Conservation (phyloP, 805 yeast genomes). For the Saccharomyces kudriavzevii region DNA sequence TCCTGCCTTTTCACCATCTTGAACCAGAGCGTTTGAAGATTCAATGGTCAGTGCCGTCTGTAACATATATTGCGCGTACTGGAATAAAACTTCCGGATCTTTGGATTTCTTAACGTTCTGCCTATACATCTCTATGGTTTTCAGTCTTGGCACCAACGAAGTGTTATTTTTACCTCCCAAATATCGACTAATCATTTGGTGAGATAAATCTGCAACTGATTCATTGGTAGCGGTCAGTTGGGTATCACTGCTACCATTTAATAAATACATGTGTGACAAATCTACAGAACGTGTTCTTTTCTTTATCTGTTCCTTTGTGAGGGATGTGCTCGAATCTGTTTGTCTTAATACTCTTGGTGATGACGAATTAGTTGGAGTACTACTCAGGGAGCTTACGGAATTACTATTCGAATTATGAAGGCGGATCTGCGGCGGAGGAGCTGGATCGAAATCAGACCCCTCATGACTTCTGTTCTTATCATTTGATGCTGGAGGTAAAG, state of each 20-base stretch:
- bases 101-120: constrained; percentile 75
- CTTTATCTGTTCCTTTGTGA: constrained; percentile 6
- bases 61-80: constrained; percentile 83
- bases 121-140: constrained; percentile 80
- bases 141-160: constrained; percentile 61
- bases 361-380: constrained; percentile 5
- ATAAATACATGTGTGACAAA: constrained; percentile 35
- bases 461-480: not conserved
- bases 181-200: constrained; percentile 43
- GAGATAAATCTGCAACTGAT: constrained; percentile 43
- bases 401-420: constrained; percentile 1
- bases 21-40: constrained; percentile 8
- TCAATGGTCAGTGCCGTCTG: constrained; percentile 70
- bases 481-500: not conserved
- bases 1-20: constrained; percentile 2
- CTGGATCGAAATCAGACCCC: not conserved
- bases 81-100: constrained; percentile 81
- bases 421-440: not conserved
- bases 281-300: constrained; percentile 34
- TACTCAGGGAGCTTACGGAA: constrained; percentile 6
- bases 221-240: constrained; percentile 35
- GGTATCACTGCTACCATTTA: constrained; percentile 27
- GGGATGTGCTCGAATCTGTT: constrained; percentile 3
- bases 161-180: constrained; percentile 41
- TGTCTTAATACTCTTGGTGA: constrained; percentile 3